Evolutionary conservation across 352 stramenopile genomes (phyloP).

Genomic region (Phytophthora agathidicida): DNA sequence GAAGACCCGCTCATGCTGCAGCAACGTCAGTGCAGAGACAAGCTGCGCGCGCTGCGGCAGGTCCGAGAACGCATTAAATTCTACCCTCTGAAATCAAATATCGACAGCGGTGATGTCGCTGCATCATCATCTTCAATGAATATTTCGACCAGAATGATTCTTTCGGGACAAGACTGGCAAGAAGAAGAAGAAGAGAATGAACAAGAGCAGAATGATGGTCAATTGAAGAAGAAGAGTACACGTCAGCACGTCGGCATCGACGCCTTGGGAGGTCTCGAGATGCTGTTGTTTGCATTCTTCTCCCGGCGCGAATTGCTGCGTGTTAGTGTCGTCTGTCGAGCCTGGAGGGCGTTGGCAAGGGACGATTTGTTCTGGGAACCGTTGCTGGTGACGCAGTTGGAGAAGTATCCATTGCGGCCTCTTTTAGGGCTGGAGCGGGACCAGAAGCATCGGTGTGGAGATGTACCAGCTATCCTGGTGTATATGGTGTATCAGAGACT

Average conservation of each 20-base stretch:
- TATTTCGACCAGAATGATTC: conserved; percentile 63
- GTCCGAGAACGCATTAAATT: conserved; percentile 63
- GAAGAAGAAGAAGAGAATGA: not conserved
- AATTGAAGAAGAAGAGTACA: conserved; percentile 2
- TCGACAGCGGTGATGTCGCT: not conserved
- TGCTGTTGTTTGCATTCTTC: conserved; percentile 70
- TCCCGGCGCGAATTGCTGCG: conserved; percentile 48
- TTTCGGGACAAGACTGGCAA: conserved; percentile 36
- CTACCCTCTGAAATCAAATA: conserved; percentile 7
- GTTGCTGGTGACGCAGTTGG: conserved; percentile 57
- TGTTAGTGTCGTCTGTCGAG: conserved; percentile 55
- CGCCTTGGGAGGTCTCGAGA: conserved; percentile 59
- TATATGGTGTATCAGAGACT: conserved; percentile 76
- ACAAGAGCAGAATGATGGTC: conserved; percentile 8
- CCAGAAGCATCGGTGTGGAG: conserved; percentile 1
- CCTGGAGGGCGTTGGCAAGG: conserved; percentile 58
- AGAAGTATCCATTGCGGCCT: conserved; percentile 66
- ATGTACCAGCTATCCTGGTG: conserved; percentile 71
- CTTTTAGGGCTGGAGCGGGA: conserved; percentile 54
- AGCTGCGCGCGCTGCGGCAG: conserved; percentile 57
- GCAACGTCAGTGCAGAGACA: conserved; percentile 59
- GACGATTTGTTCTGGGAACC: conserved; percentile 76
- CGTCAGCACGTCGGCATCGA: conserved; percentile 45
- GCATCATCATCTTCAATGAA: conserved; percentile 39
- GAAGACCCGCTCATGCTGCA: conserved; percentile 71